Conservation (phyloP, 106 monocot species). For the Acorus calamus region DNA sequence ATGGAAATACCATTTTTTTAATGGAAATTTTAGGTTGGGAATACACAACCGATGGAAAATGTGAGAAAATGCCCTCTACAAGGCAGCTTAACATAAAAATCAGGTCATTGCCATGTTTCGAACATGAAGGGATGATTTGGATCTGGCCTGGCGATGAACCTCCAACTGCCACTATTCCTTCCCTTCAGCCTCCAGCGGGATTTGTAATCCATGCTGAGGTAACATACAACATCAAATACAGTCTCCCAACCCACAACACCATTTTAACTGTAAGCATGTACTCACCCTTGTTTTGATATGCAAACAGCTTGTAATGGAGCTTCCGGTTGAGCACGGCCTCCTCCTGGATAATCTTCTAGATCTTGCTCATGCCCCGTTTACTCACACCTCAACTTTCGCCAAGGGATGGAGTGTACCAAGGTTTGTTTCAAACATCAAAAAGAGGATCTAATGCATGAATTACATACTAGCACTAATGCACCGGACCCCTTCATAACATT, state of each 20-base stretch:
- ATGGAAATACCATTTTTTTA: too few relatives aligned
- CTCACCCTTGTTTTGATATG: neutral
- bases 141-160: constrained; percentile 88
- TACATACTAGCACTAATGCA: too few relatives aligned
- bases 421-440: constrained; percentile 11
- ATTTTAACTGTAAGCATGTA: too few relatives aligned
- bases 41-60: constrained; percentile 92
- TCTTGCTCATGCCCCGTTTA: constrained; percentile 98
- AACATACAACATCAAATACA: neutral
- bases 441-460: too few relatives aligned
- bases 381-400: constrained; percentile 96
- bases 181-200: constrained; percentile 71
- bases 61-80: constrained; percentile 99
- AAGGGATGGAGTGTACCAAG: constrained; percentile 99
- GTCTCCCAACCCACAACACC: too few relatives aligned
- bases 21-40: constrained; percentile 77
- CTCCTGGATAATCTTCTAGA: constrained; percentile 97
- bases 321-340: constrained; percentile 94
- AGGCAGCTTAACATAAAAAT: constrained; percentile 57
- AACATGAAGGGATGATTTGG: constrained; percentile 91
- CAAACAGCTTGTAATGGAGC: constrained; percentile 91
- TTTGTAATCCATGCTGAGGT: constrained; percentile 94
- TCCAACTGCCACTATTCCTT: constrained; percentile 64
- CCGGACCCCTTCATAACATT: too few relatives aligned
- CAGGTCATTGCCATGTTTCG: constrained; percentile 78